Evolutionary conservation across 169 alveolate species (phyloP), one percentile per base, ranked within the genome.

Genomic region (Cryptosporidium sp.): DNA sequence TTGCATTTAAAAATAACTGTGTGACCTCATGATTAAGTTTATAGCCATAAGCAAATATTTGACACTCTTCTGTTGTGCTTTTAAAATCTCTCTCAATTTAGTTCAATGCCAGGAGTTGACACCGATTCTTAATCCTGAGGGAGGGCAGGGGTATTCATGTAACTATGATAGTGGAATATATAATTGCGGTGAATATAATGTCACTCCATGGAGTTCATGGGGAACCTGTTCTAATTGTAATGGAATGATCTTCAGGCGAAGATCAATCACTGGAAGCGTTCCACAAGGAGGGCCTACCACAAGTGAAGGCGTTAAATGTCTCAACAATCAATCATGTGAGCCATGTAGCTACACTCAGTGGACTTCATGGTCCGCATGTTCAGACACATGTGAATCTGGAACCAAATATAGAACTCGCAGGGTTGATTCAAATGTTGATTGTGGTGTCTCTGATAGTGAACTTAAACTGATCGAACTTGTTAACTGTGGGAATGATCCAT

Each of bases 391-490:
- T 52, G 91, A 50, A 58, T 10, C 65, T 29, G 70, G 94, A 45
- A 58, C 71, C 31, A 80, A 70, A 48, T 69, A 58, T 31, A 26
- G 94, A 21, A 85, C 91, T 39, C 55, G 89, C 6, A 59, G 52
- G 8, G 45, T 80, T 14, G 12, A 10, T 29, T 62, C 73, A n/a
- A 80, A 65, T 80, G 41, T n/a, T 12, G 69, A 37, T 5, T 80
- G 89, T 62, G 33, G 41, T 3, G 21, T 21, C 7, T 37, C 39
- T 6, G 62, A 41, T 8, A 45, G 29, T 26, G 39, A 41, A 21
- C 16, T 65, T n/a, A 59, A 59, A 29, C 48, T 80, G 12, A 14
- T 14, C 8, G 89, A 80, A n/a, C 14, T 43, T 23, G 50, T 8
- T 33, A 41, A 3, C 5, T 80, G 89, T 48, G 67, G 21, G 3